phyloP scores from a whole-genome alignment of 2,329 filamentous ascomycete genomes.

The Epichloe festucae region DNA sequence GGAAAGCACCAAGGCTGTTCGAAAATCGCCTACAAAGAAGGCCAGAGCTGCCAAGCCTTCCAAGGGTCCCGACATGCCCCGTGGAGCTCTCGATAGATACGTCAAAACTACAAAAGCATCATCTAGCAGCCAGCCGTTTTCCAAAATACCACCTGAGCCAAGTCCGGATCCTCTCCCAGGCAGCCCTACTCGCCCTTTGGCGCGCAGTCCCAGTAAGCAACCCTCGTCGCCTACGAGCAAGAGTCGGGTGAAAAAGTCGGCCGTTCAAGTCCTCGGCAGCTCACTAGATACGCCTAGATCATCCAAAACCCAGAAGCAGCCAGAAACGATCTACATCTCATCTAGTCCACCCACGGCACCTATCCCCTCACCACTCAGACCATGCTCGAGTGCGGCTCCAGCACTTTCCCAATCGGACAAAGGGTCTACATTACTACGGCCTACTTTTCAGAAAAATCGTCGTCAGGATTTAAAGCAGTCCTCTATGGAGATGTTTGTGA shows the following conservation, averaged over 20 bases:
- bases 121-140: background rate
- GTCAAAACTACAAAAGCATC: constrained; percentile 26
- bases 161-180: background rate
- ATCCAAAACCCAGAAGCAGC: constrained; percentile 10
- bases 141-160: constrained; percentile 4
- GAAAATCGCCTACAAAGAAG: constrained; percentile 14
- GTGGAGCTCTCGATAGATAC: constrained; percentile 27
- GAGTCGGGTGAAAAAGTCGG: constrained; percentile 11
- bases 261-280: constrained; percentile 28
- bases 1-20: constrained; percentile 10
- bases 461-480: constrained; percentile 20
- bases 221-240: constrained; percentile 12
- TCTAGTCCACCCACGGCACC: constrained; percentile 26
- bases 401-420: constrained; percentile 8
- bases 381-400: constrained; percentile 4
- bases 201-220: constrained; percentile 22
- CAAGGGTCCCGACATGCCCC: constrained; percentile 10
- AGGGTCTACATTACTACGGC: constrained; percentile 14
- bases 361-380: constrained; percentile 10
- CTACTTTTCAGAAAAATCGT: constrained; percentile 11
- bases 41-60: constrained; percentile 7
- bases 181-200: background rate
- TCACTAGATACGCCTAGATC: constrained; percentile 31
- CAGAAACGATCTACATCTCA: constrained; percentile 30
- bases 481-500: constrained; percentile 18